These are phyloP conservation scores for Abrus precatorius DNA, from an alignment of 306 rosid genomes.

Conservation along the genomic window DNA sequence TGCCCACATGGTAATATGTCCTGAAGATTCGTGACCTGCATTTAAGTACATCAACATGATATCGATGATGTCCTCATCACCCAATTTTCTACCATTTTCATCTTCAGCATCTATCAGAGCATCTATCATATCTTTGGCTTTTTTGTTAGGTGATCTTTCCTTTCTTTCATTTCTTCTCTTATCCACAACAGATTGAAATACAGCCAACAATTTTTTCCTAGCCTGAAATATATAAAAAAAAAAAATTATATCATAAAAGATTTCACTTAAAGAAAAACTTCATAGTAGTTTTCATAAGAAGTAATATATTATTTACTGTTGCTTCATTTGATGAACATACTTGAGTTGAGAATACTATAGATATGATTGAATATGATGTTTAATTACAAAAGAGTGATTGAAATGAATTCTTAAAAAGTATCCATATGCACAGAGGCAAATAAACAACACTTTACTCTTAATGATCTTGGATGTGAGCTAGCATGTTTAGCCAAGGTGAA, in stretches of 20 bases:
- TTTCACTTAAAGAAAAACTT: neutral
- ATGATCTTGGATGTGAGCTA: too few relatives aligned
- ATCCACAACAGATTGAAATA: slow-evolving; percentile 63
- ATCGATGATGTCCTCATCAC: slow-evolving; percentile 79
- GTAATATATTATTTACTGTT: too few relatives aligned
- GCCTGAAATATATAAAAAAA: slow-evolving; percentile 55
- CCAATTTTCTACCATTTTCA: slow-evolving; percentile 71
- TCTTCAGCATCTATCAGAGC: slow-evolving; percentile 72
- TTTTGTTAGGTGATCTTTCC: neutral
- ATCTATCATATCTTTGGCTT: slow-evolving; percentile 85
- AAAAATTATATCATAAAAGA: neutral
- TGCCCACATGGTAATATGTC: slow-evolving; percentile 88
- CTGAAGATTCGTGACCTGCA: slow-evolving; percentile 97
- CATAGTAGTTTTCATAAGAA: too few relatives aligned
- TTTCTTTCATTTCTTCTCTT: slow-evolving; percentile 53
- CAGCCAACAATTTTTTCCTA: slow-evolving; percentile 57
- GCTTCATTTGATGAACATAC: too few relatives aligned
- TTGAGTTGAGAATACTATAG: too few relatives aligned
- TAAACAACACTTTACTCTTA: too few relatives aligned
- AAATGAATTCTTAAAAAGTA: too few relatives aligned
- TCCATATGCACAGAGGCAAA: too few relatives aligned
- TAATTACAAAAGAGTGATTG: too few relatives aligned
- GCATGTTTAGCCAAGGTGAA: too few relatives aligned
- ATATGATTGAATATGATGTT: too few relatives aligned
- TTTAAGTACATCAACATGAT: slow-evolving; percentile 83